These are phyloP conservation scores for Arachnopeziza araneosa DNA, from an alignment of 2,329 filamentous ascomycete species.

Conservation along the genomic window DNA sequence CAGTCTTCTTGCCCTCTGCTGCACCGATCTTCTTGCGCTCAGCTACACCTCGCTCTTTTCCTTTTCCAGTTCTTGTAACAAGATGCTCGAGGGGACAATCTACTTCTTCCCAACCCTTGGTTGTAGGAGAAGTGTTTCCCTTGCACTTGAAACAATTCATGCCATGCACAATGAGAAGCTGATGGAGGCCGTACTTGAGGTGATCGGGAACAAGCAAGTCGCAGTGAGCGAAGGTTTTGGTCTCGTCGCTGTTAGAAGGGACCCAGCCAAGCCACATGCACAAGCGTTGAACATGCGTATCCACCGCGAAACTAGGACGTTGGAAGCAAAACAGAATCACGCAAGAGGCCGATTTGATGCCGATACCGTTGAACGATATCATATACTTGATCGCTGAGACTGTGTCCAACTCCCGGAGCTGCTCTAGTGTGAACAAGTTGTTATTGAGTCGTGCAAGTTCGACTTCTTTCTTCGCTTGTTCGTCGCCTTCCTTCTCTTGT, in stretches of 20 bases:
- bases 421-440: conserved; percentile 52
- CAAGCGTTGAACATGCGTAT: conserved; percentile 50
- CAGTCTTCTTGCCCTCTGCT: background rate
- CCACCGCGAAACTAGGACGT: conserved; percentile 49
- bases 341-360: conserved; percentile 52
- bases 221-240: conserved; percentile 47
- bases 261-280: conserved; percentile 51
- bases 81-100: conserved; percentile 60
- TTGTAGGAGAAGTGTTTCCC: conserved; percentile 49
- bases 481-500: conserved; percentile 33
- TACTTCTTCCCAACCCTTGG: conserved; percentile 53
- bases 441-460: conserved; percentile 53
- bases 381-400: conserved; percentile 47
- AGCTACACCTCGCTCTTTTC: conserved; percentile 20
- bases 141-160: conserved; percentile 43
- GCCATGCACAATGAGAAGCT: conserved; percentile 49
- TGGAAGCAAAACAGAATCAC: conserved; percentile 51
- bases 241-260: conserved; percentile 42
- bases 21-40: conserved; percentile 34
- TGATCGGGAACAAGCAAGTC: conserved; percentile 46
- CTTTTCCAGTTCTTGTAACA: conserved; percentile 40
- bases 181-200: conserved; percentile 50
- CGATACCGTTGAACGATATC: conserved; percentile 46
- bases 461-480: conserved; percentile 41
- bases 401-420: conserved; percentile 40